Conservation (phyloP, 306 rosid species). For the Trichosanthes truncata region DNA sequence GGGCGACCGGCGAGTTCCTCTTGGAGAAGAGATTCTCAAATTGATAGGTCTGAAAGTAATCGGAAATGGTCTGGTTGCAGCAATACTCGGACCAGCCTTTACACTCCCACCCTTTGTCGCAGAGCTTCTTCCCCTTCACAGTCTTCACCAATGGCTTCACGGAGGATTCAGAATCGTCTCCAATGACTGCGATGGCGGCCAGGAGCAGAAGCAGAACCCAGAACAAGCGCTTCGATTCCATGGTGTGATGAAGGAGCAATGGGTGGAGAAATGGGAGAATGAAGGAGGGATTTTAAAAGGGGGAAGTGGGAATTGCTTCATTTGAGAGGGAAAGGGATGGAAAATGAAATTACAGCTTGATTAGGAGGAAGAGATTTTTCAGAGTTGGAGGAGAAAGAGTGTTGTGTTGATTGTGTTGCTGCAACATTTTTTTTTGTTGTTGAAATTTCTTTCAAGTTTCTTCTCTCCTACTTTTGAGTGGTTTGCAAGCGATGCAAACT, state of each 20-base stretch:
- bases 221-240: constrained; percentile 35
- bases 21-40: constrained; percentile 78
- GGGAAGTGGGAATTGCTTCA: constrained; percentile 8
- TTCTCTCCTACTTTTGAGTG: background rate
- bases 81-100: constrained; percentile 60
- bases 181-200: constrained; percentile 15
- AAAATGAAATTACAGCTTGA: constrained; percentile 54
- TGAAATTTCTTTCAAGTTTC: background rate
- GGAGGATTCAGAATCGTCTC: constrained; percentile 7
- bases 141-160: constrained; percentile 58
- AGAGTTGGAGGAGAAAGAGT: constrained; percentile 10
- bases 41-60: constrained; percentile 68
- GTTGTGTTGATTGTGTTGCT: background rate
- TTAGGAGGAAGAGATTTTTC: constrained; percentile 16
- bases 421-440: background rate
- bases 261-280: background rate
- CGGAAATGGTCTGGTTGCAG: constrained; percentile 66
- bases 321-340: constrained; percentile 44
- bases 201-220: constrained; percentile 27
- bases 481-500: background rate
- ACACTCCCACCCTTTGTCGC: constrained; percentile 89
- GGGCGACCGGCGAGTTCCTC: constrained; percentile 69
- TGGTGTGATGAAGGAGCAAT: background rate
- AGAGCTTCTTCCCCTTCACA: constrained; percentile 60
- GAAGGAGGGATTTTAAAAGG: constrained; percentile 14